Percentiles rank a stretch among this genome's conserved stretches.
These are phyloP conservation scores for Ganoderma leucocontextum DNA, from an alignment of 1,284 basidiomycete genomes.

Conservation along the genomic window DNA sequence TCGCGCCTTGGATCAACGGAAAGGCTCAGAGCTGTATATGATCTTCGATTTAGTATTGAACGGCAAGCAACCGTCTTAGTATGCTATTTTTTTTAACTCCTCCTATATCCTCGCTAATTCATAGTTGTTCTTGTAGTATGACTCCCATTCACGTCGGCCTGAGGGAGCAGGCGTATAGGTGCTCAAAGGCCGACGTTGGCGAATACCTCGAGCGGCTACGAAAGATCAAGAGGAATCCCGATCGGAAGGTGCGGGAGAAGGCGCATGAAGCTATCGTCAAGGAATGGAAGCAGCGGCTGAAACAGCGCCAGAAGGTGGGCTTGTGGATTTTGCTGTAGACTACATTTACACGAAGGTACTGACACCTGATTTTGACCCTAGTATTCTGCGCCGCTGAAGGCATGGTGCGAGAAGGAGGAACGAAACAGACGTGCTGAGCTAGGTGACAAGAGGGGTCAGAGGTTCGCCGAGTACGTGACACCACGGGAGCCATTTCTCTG, in stretches of 20 bases:
- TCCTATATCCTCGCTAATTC: not conserved
- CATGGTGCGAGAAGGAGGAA: not conserved
- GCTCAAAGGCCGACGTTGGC: not conserved
- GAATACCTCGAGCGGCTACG: not conserved
- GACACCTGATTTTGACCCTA: not conserved
- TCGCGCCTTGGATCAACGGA: not conserved
- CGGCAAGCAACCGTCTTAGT: not conserved
- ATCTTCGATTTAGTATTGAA: not conserved
- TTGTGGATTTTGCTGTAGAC: no score
- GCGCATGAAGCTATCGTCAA: not conserved
- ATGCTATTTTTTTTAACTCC: not conserved
- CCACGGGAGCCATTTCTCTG: not conserved
- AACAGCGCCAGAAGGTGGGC: not conserved
- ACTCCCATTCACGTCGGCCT: not conserved
- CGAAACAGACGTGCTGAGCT: not conserved
- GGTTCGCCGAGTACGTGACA: not conserved
- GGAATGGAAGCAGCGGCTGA: not conserved
- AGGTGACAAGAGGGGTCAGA: not conserved
- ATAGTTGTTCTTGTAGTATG: not conserved
- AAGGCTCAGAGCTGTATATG: not conserved
- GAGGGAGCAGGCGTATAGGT: not conserved
- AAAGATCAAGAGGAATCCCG: not conserved
- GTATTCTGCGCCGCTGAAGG: not conserved
- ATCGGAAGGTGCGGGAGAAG: not conserved
- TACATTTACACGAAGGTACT: no score